These are phyloP conservation scores for Dendrobium nobile DNA, from an alignment of 106 monocot species.

Conservation along the genomic window DNA sequence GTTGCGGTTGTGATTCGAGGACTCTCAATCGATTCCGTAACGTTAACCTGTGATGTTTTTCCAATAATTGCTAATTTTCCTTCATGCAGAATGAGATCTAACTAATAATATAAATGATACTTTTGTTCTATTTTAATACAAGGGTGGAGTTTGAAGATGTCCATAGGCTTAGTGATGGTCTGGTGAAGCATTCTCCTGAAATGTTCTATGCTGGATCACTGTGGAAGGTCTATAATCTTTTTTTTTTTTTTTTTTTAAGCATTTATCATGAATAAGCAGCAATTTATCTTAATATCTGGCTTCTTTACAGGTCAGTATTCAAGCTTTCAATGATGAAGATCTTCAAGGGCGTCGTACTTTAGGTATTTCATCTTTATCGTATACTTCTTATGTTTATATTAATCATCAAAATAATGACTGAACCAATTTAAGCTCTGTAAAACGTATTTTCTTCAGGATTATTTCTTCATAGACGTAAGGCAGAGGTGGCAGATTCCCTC, in stretches of 20 bases:
- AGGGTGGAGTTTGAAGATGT: slow-evolving; percentile 97
- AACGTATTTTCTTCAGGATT: slow-evolving; percentile 43
- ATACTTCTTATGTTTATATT: neutral
- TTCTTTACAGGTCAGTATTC: slow-evolving; percentile 72
- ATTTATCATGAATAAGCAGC: slow-evolving; percentile 3
- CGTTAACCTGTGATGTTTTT: neutral
- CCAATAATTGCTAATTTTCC: neutral
- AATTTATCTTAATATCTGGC: neutral
- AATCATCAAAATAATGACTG: neutral
- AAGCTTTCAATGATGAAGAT: slow-evolving; percentile 98
- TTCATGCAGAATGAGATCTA: neutral
- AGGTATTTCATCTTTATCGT: slow-evolving; percentile 32
- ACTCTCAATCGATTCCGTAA: neutral
- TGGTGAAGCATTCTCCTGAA: slow-evolving; percentile 96
- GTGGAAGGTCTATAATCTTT: slow-evolving; percentile 65
- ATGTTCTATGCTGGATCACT: slow-evolving; percentile 95
- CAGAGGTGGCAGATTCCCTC: slow-evolving; percentile 59
- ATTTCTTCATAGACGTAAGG: slow-evolving; percentile 94
- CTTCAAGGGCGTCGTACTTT: slow-evolving; percentile 93
- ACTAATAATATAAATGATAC: neutral
- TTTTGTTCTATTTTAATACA: slow-evolving; percentile 6
- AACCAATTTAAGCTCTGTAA: neutral
- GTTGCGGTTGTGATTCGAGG: neutral
- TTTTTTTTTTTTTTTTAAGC: neutral
- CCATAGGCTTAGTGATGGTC: slow-evolving; percentile 74